Percentiles rank a stretch among this genome's conserved stretches.
Conservation (phyloP, 139 green algal genomes). For the Zygnema circumcarinatum region DNA sequence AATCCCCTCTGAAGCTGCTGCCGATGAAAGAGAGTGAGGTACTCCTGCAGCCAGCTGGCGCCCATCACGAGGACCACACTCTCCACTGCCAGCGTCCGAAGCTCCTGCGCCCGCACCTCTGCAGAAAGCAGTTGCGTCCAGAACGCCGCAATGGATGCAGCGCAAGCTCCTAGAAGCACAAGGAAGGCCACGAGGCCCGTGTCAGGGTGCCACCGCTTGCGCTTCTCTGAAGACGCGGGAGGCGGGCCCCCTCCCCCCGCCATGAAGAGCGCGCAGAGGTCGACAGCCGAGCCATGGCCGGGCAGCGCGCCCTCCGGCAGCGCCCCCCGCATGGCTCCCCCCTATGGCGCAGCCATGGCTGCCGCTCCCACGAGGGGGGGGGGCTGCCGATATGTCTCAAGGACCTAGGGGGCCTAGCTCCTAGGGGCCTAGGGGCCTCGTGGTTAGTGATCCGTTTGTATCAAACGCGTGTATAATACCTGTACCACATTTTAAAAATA, state of each 20-base stretch:
- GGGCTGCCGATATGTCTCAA: too few species aligned
- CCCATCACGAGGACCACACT: background rate
- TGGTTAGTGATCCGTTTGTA: too few species aligned
- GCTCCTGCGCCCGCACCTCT: background rate
- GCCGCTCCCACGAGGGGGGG: too few species aligned
- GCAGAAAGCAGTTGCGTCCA: background rate
- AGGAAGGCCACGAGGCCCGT: background rate
- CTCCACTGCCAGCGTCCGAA: background rate
- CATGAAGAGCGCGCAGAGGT: background rate
- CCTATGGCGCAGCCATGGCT: background rate
- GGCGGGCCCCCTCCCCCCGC: too few species aligned
- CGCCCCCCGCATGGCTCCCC: background rate
- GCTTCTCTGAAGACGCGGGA: background rate
- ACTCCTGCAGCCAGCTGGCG: background rate
- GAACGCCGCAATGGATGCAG: background rate
- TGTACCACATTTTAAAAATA: too few species aligned
- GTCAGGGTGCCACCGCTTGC: background rate
- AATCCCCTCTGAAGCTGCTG: background rate
- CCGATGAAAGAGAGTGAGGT: background rate
- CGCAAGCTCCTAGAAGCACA: background rate
- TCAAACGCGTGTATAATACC: too few species aligned
- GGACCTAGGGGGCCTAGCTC: too few species aligned
- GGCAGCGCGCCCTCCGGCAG: background rate
- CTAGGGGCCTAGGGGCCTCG: too few species aligned
- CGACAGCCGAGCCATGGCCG: background rate